Evolutionary conservation across 306 rosid genomes (phyloP), one percentile per base, ranked within the genome.

Genomic region (Fragaria nilgerrensis): DNA sequence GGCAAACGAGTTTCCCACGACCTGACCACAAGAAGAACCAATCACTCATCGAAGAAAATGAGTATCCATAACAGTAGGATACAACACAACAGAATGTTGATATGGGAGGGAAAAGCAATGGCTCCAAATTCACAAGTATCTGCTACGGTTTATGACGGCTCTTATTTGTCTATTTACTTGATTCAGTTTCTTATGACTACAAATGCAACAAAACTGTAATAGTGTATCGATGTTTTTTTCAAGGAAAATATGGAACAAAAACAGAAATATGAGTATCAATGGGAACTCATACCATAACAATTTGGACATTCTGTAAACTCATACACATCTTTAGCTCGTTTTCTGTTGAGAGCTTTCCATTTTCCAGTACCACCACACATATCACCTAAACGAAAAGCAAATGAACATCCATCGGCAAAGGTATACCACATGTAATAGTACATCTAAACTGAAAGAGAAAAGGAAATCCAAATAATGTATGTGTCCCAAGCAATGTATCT

Each of bases 1-100:
- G 98, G 32, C 98, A 94, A 22, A 94, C 97, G 36, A 94, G 97
- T 82, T 94, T 94, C 78, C 98, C 98, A 45, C 96, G 81, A 66
- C 97, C 98, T 94, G 88, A 23, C 43, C 74, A 77, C 61, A 27
- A 74, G 16, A 65, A 68, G 32, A 47, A 47, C 27, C 48, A 55
- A 84, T 37, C 74, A 81, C 48, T 65, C 41, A 7, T 2, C 5
- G 5, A 48, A 79, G 52, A 82, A 44, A 67, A 36, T 20, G 19
- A 77, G 65, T 10, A 16, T 41, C 62, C 32, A 67, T 3, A 15
- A 6, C 23, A 70, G 10, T 27, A 29, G 27, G 41, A 48, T 25
- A 9, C 22, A 12, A 41, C 52, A 69, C 20, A 43, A 29, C 2
- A 63, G 43, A 32, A 14, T 63, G 43, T 34, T 63, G 37, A 25